phyloP scores from a whole-genome alignment of 1,284 basidiomycete species.

The Heterobasidion irregulare region DNA sequence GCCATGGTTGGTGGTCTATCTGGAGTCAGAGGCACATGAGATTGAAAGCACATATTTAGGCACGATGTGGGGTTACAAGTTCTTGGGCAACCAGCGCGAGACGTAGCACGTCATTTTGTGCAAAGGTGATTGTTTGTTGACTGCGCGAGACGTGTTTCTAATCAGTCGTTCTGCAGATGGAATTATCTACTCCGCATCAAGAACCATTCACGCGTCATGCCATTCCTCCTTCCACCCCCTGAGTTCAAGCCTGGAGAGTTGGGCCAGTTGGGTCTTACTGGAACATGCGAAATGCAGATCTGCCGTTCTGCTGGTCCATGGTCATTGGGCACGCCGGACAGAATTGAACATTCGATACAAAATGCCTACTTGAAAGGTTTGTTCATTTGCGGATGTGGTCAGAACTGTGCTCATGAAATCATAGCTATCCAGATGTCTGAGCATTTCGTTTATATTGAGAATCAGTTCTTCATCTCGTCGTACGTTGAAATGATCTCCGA shows the following conservation, averaged over 20 bases:
- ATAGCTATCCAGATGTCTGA: conserved; percentile 92
- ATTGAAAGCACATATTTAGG: conserved; percentile 33
- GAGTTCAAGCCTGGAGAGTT: conserved; percentile 88
- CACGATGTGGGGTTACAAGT: conserved; percentile 96
- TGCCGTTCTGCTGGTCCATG: conserved; percentile 94
- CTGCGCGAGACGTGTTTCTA: conserved; percentile 12
- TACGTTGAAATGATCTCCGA: conserved; percentile 25
- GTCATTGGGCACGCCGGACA: conserved; percentile 87
- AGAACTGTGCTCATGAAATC: not conserved
- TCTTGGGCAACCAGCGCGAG: conserved; percentile 93
- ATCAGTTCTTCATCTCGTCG: conserved; percentile 98
- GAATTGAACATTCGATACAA: conserved; percentile 89
- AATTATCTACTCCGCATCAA: conserved; percentile 89
- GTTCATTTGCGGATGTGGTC: conserved; percentile 11
- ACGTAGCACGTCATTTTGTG: conserved; percentile 92
- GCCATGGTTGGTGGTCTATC: conserved; percentile 72
- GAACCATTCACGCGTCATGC: conserved; percentile 90
- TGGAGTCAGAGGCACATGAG: not conserved
- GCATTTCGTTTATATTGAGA: conserved; percentile 92
- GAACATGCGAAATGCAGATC: conserved; percentile 96
- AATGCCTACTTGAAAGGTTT: conserved; percentile 88
- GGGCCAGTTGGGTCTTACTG: conserved; percentile 76
- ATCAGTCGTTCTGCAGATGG: conserved; percentile 48
- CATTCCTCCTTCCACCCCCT: conserved; percentile 89
- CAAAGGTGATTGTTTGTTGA: conserved; percentile 51